Percentiles rank a stretch among this genome's conserved stretches.
phyloP scores from a whole-genome alignment of 83 land plant species.

The Picea abies region DNA sequence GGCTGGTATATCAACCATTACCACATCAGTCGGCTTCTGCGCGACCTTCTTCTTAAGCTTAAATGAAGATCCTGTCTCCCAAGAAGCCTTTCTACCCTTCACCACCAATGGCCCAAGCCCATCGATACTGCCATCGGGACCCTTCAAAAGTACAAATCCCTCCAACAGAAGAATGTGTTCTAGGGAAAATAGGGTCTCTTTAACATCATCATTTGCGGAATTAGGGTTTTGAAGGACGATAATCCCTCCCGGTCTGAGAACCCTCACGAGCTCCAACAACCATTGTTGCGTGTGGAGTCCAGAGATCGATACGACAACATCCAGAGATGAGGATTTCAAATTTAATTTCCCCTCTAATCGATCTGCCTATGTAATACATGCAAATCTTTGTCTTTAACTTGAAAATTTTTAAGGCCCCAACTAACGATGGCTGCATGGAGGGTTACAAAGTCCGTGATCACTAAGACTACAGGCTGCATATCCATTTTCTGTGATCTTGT shows the following conservation, averaged over 20 bases:
- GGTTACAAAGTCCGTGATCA: no score
- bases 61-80: no score
- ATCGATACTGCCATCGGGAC: background rate
- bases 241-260: slow-evolving; percentile 52
- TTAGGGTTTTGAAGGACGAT: slow-evolving; percentile 3
- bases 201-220: background rate
- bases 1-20: background rate
- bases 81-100: background rate
- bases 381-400: background rate
- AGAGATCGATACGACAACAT: slow-evolving; percentile 28
- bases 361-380: slow-evolving; percentile 10
- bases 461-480: no score
- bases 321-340: slow-evolving; percentile 41
- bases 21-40: background rate
- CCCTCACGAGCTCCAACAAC: slow-evolving; percentile 38
- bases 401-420: background rate
- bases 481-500: no score
- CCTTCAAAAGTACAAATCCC: slow-evolving; percentile 45
- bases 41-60: no score
- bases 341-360: slow-evolving; percentile 34
- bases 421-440: no score
- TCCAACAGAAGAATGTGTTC: slow-evolving; percentile 48
- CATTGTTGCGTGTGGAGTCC: slow-evolving; percentile 28
- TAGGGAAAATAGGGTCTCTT: slow-evolving; percentile 24
- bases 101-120: slow-evolving; percentile 31